A percentile compares a stretch with the other conserved stretches of the same genome.
phyloP scores from a whole-genome alignment of 2,329 filamentous ascomycete genomes.

The Colletotrichum musicola region DNA sequence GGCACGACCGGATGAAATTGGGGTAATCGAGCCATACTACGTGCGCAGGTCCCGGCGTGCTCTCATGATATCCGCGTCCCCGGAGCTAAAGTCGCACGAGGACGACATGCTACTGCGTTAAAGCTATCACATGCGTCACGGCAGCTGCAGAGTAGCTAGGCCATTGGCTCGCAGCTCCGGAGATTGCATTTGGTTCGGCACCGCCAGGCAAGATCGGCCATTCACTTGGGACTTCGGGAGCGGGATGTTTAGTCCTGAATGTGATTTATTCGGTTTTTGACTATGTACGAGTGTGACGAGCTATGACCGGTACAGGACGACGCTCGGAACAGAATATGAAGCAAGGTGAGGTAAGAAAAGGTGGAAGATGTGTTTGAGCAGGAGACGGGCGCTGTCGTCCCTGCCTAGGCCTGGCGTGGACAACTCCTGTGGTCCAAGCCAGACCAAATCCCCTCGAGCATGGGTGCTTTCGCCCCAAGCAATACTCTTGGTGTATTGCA shows the following conservation, averaged over 20 bases:
- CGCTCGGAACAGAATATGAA: neutral
- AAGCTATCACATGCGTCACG: constrained; percentile 31
- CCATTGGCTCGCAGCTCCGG: constrained; percentile 24
- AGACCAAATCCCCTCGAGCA: neutral
- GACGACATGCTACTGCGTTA: constrained; percentile 6
- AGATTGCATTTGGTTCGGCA: neutral
- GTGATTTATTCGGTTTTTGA: neutral
- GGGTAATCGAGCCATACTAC: constrained; percentile 1
- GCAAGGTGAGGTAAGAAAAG: neutral
- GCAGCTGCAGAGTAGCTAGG: neutral
- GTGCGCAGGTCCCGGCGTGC: neutral
- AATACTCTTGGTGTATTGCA: constrained; percentile 16
- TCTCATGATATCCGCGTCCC: neutral
- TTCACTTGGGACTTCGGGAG: constrained; percentile 6
- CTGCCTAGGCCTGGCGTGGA: neutral
- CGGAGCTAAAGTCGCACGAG: constrained; percentile 34
- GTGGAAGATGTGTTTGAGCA: neutral
- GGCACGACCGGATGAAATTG: constrained; percentile 29
- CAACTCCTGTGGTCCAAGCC: neutral
- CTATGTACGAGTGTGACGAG: constrained; percentile 14
- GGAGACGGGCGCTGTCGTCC: neutral
- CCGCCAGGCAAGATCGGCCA: neutral
- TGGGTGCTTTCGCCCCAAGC: constrained; percentile 13
- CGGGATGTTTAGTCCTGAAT: neutral
- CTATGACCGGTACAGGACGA: constrained; percentile 11